Evolutionary conservation across 2,329 filamentous ascomycete species (phyloP).

Genomic region (Venturia asperata): DNA sequence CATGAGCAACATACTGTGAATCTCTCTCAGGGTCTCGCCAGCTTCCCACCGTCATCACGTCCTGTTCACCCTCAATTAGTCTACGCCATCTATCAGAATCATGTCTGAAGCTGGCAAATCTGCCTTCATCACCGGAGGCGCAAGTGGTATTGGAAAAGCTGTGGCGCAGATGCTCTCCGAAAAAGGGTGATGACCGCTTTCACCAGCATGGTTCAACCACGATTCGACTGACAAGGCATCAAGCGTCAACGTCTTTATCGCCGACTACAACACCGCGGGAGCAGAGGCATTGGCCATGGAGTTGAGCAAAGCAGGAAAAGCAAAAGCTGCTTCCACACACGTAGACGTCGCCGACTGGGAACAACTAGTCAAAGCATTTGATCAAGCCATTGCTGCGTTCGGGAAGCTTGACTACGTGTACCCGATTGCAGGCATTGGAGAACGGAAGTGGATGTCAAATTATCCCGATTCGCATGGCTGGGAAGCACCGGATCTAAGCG

Average conservation of each 20-base stretch:
- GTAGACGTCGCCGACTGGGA: constrained; percentile 16
- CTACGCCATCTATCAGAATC: background rate
- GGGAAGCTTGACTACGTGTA: constrained; percentile 17
- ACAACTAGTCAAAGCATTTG: constrained; percentile 13
- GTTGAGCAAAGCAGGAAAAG: background rate
- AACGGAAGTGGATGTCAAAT: constrained; percentile 31
- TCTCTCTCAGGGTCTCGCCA: too few relatives aligned
- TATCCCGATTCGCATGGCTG: constrained; percentile 25
- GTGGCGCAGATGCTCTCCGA: constrained; percentile 14
- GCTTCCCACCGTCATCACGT: too few relatives aligned
- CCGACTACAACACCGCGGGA: constrained; percentile 9
- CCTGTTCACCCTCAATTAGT: too few relatives aligned
- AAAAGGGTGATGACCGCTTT: constrained; percentile 14
- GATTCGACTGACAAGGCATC: background rate
- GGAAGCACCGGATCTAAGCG: constrained; percentile 33
- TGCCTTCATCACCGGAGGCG: constrained; percentile 17
- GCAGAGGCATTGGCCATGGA: background rate
- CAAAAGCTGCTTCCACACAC: background rate
- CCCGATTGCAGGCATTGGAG: constrained; percentile 19
- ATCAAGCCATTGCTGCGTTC: constrained; percentile 5
- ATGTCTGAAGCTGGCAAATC: constrained; percentile 6
- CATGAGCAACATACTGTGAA: too few relatives aligned
- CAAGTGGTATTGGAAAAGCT: constrained; percentile 17
- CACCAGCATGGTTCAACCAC: background rate
- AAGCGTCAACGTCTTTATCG: constrained; percentile 16